These are phyloP conservation scores for Coniophora puteana DNA, from an alignment of 1,284 basidiomycete species.

Conservation along the genomic window DNA sequence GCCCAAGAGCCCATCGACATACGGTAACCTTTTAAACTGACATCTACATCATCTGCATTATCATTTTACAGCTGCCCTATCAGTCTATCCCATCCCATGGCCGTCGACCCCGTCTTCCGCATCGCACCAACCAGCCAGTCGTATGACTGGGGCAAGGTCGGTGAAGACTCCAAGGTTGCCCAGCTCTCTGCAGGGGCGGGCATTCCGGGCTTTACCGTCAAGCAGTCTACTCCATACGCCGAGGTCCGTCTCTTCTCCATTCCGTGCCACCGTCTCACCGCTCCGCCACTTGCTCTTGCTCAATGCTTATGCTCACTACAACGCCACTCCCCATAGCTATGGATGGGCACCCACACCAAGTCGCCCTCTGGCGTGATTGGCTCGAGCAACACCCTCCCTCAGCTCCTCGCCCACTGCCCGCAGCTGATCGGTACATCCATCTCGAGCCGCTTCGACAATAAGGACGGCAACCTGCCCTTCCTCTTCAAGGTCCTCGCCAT, in stretches of 20 bases:
- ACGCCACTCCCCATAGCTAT: conserved; percentile 58
- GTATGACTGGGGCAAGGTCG: conserved; percentile 75
- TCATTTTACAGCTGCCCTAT: too few species aligned
- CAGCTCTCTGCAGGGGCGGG: conserved; percentile 26
- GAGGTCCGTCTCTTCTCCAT: too few species aligned
- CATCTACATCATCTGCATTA: too few species aligned
- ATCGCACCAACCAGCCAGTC: conserved; percentile 65
- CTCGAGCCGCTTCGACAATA: conserved; percentile 55
- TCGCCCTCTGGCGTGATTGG: conserved; percentile 72
- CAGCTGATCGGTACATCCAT: conserved; percentile 69
- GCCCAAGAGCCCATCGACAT: too few species aligned
- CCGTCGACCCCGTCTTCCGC: conserved; percentile 58
- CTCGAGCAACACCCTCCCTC: conserved; percentile 46
- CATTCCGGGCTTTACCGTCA: conserved; percentile 39
- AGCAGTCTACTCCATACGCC: conserved; percentile 48
- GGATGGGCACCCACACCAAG: conserved; percentile 98
- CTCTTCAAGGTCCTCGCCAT: conserved; percentile 94
- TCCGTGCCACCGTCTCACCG: too few species aligned
- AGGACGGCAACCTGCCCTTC: conserved; percentile 81
- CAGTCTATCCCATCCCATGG: too few species aligned
- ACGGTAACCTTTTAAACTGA: too few species aligned
- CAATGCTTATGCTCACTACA: neutral
- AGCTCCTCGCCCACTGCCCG: conserved; percentile 63
- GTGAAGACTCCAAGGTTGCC: conserved; percentile 61
- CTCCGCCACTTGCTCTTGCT: conserved; percentile 20